phyloP scores from a whole-genome alignment of 164 flowering plant species.

The Berberis thunbergii region DNA sequence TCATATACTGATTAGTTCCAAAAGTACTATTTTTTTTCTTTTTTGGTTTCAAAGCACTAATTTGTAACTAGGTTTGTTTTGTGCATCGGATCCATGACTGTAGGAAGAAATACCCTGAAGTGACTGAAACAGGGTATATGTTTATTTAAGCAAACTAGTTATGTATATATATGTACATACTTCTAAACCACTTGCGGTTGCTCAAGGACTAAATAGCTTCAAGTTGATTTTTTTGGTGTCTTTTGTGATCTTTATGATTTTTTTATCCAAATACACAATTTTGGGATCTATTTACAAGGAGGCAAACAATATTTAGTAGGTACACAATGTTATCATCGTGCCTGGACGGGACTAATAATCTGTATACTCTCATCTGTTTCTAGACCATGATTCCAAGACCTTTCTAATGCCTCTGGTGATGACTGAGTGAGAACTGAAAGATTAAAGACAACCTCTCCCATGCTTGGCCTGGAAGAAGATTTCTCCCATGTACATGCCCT shows the following conservation, averaged over 20 bases:
- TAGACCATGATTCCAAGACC: conserved; percentile 30
- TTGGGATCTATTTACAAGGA: no score
- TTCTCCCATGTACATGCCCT: conserved; percentile 46
- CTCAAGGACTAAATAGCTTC: no score
- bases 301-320: neutral
- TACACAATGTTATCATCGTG: conserved; percentile 31
- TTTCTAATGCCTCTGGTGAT: conserved; percentile 26
- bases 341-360: conserved; percentile 25
- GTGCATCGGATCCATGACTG: no score
- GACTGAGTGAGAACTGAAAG: conserved; percentile 51
- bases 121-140: no score
- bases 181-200: no score
- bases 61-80: no score
- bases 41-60: neutral
- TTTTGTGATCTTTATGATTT: no score
- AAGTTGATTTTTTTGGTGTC: no score
- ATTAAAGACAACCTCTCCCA: conserved; percentile 53
- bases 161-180: no score
- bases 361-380: conserved; percentile 31
- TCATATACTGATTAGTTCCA: neutral
- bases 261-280: no score
- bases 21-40: neutral
- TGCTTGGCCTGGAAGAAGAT: conserved; percentile 46
- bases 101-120: no score
- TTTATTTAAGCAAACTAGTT: no score